Conservation (phyloP, 768 basidiomycete genomes). For the Suillus fuscotomentosus region DNA sequence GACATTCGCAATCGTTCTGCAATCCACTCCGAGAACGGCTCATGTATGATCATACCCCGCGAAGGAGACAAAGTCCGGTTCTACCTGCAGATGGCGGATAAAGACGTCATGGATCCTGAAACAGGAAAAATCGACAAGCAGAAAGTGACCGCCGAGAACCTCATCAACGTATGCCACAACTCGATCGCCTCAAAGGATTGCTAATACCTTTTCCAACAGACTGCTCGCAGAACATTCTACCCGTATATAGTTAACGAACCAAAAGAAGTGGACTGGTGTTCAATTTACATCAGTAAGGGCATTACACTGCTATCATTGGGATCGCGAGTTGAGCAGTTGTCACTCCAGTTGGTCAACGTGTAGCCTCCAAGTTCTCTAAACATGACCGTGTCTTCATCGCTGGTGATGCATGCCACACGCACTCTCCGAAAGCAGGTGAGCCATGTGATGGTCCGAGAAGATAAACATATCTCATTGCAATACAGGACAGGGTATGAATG, state of each 20-base stretch:
- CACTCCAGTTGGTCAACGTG: constrained; percentile 65
- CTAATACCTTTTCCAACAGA: constrained; percentile 30
- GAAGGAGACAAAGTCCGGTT: constrained; percentile 66
- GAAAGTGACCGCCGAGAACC: constrained; percentile 45
- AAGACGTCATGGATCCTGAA: constrained; percentile 40
- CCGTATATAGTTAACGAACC: constrained; percentile 54
- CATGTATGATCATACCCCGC: constrained; percentile 74
- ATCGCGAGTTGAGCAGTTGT: not conserved
- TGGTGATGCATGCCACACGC: constrained; percentile 74
- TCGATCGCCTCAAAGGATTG: not conserved
- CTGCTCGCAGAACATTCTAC: constrained; percentile 51
- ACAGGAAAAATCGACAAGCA: constrained; percentile 55
- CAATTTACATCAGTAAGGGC: constrained; percentile 62
- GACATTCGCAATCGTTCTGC: constrained; percentile 65
- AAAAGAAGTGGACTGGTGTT: constrained; percentile 67
- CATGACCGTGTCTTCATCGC: constrained; percentile 73
- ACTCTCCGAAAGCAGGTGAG: constrained; percentile 64
- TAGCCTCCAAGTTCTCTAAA: constrained; percentile 60
- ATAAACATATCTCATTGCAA: not conserved
- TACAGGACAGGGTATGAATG: constrained; percentile 74
- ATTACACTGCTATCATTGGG: not conserved
- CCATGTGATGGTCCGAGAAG: not conserved
- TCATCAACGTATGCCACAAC: constrained; percentile 45
- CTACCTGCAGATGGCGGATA: constrained; percentile 65
- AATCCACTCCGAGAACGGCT: constrained; percentile 69